A percentile compares a stretch with the other conserved stretches of the same genome.
phyloP scores from a whole-genome alignment of 169 alveolate genomes.

The Cystoisospora suis region DNA sequence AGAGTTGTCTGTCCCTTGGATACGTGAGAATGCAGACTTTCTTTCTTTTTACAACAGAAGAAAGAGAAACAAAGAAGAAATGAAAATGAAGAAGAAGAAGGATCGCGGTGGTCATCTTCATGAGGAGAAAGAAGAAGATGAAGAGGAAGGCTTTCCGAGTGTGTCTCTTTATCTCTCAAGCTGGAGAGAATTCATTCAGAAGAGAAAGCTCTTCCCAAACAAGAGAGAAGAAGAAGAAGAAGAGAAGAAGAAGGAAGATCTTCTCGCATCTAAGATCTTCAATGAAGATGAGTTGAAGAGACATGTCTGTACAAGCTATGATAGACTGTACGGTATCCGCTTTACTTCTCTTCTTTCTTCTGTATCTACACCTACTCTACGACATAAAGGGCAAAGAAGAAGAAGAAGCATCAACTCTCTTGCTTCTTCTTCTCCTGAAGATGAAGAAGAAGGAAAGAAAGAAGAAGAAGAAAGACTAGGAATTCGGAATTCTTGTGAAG shows the following conservation, averaged over 20 bases:
- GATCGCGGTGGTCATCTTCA: no score
- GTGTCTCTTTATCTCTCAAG: not conserved
- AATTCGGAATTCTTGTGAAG: not conserved
- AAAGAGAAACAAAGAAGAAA: no score
- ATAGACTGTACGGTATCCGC: conserved; percentile 19
- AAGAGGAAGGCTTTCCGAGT: not conserved
- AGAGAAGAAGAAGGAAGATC: not conserved
- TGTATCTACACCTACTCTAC: not conserved
- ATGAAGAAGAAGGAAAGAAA: not conserved
- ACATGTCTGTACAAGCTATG: not conserved
- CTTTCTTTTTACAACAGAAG: no score
- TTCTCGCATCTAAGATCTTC: not conserved
- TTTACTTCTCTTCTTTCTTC: not conserved
- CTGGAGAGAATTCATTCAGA: not conserved
- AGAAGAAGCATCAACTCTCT: not conserved
- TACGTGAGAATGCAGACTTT: no score
- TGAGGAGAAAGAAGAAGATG: no score
- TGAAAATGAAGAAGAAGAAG: no score
- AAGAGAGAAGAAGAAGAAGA: not conserved
- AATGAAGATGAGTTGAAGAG: not conserved
- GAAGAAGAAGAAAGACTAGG: not conserved
- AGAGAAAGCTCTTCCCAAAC: not conserved
- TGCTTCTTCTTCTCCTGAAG: not conserved
- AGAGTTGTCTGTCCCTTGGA: no score
- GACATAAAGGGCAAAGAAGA: not conserved